These are phyloP conservation scores for Talaromyces nanjingensis DNA, from an alignment of 495 filamentous ascomycete genomes.

Conservation along the genomic window DNA sequence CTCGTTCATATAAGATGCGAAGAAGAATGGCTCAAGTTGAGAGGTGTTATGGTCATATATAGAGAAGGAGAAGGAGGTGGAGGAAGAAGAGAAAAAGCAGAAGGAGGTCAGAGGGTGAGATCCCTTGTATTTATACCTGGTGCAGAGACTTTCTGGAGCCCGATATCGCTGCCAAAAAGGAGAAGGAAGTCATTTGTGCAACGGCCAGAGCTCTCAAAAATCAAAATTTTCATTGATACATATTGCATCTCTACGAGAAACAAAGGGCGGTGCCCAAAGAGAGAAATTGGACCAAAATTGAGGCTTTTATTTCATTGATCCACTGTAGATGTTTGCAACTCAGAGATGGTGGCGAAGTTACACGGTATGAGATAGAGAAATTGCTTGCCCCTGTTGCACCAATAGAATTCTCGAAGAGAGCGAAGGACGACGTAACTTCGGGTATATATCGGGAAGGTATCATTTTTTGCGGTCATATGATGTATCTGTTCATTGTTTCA, in stretches of 20 bases:
- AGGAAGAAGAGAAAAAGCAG: neutral
- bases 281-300: neutral
- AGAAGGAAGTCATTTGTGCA: neutral
- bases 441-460: neutral
- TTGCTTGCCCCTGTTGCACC: neutral
- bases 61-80: neutral
- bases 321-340: neutral
- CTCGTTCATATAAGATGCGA: neutral
- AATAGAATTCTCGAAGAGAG: neutral
- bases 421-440: neutral
- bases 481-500: neutral
- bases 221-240: neutral
- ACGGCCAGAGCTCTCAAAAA: neutral
- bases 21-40: neutral
- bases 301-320: neutral
- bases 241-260: neutral
- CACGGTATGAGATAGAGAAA: neutral
- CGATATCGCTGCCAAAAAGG: neutral
- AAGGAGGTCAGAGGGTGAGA: neutral
- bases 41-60: neutral
- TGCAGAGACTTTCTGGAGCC: neutral
- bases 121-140: neutral
- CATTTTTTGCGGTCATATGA: neutral
- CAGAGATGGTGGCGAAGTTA: neutral
- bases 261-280: neutral